Evolutionary conservation across 1,284 basidiomycete species (phyloP).

Genomic region (Rhizoctonia solani): DNA sequence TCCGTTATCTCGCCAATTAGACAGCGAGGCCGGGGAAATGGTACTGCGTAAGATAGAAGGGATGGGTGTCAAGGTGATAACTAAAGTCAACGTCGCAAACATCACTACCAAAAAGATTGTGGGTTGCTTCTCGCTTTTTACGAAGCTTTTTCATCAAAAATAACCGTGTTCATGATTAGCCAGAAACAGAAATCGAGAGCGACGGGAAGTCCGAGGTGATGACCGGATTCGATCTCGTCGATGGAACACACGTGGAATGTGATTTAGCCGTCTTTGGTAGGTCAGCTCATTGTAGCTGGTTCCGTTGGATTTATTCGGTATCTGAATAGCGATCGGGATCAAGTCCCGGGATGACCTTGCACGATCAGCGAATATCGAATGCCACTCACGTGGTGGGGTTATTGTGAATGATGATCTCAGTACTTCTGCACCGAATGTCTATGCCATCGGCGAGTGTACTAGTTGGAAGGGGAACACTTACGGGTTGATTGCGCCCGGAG

Average conservation of each 20-base stretch:
- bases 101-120: constrained; percentile 46
- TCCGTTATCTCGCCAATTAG: constrained; percentile 72
- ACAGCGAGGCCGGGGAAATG: constrained; percentile 68
- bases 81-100: constrained; percentile 55
- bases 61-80: constrained; percentile 66
- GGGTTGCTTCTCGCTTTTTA: not conserved
- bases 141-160: not conserved
- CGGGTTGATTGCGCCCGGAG: constrained; percentile 71
- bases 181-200: constrained; percentile 45
- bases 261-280: constrained; percentile 60
- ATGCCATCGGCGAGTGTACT: constrained; percentile 78
- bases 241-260: constrained; percentile 52
- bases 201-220: constrained; percentile 50
- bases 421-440: constrained; percentile 64
- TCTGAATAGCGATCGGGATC: constrained; percentile 59
- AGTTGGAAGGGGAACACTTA: constrained; percentile 69
- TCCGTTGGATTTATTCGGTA: not conserved
- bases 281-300: too few relatives aligned
- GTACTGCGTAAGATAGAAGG: constrained; percentile 67
- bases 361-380: constrained; percentile 54
- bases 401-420: constrained; percentile 60
- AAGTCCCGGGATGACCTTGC: constrained; percentile 72
- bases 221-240: constrained; percentile 55
- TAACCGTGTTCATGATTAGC: not conserved
- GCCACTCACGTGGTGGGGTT: constrained; percentile 59